A percentile compares a stretch with the other conserved stretches of the same genome.
Evolutionary conservation across 139 green algal species (phyloP).

Genomic region (Asterochloris sp.): DNA sequence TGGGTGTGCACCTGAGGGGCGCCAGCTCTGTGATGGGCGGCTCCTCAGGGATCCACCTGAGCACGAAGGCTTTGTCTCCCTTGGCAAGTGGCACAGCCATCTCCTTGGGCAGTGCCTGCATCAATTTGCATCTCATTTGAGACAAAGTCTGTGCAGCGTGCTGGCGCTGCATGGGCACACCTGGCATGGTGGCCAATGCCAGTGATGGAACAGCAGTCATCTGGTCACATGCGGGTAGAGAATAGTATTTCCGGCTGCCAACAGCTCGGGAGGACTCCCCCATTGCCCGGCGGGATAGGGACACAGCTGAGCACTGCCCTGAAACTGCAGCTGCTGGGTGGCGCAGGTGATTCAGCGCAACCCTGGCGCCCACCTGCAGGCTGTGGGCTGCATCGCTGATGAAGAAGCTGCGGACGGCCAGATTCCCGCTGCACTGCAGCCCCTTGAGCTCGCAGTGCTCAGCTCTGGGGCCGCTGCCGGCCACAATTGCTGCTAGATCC

Average conservation of each 20-base stretch:
- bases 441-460: constrained; percentile 39
- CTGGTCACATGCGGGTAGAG: no score
- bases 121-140: not conserved
- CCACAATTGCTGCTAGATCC: constrained; percentile 42
- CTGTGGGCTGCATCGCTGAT: constrained; percentile 59
- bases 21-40: constrained; percentile 19
- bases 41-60: constrained; percentile 56
- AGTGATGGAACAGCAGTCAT: no score
- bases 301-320: no score
- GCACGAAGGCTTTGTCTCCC: constrained; percentile 35
- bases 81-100: constrained; percentile 54
- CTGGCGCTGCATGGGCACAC: no score
- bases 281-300: no score
- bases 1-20: not conserved
- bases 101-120: constrained; percentile 53
- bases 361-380: constrained; percentile 30
- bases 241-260: no score
- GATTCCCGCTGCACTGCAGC: constrained; percentile 65
- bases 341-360: no score
- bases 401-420: constrained; percentile 66
- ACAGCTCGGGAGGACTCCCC: no score
- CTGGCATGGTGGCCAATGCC: no score
- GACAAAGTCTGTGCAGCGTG: no score
- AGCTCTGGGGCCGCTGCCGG: constrained; percentile 28
- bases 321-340: no score